Evolutionary conservation across 768 basidiomycete species (phyloP), one percentile per base, ranked within the genome.

Genomic region (Porpolomopsis calyptriformis): DNA sequence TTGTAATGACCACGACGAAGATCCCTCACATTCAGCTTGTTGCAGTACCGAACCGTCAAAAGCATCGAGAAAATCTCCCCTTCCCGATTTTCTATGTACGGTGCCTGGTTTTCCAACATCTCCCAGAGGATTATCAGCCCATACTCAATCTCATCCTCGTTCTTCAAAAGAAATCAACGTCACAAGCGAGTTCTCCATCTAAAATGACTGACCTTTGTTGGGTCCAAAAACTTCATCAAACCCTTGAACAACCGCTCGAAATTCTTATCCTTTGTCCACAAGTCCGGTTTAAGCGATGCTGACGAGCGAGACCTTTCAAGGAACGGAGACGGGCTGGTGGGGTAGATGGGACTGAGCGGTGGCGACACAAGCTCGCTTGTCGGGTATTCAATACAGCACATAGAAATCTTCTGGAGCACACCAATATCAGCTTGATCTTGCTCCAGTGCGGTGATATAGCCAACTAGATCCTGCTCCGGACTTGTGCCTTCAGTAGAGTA

Each of bases 91-190:
- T 92, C 89, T 10, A 93, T 65, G 51, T 80, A 73, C 24, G 71
- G 61, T 19, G 77, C 70, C 58, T 90, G 86, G 53, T 82, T 74
- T 56, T 82, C 82, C 4, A 93, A 64, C 57, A 90, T 70, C 61
- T 92, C 89, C 84, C 85, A 92, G 9, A 90, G 57, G 25, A 86
- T 68, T 47, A 91, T 83, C 52, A 93, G 64, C 22, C 78, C 89
- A 54, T 88, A 86, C 57, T 85, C 81, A 22, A 91, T 66, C 45
- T 74, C 67, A 52, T 81, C 77, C 39, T 74, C 73, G 40, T 65
- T 66, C 85, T 92, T 57, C 26, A 43, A 31, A 7, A n/a, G n/a
- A n/a, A n/a, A 31, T 14, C 29, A 31, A 31, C 29, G 29, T 31
- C 7, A 31, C 7, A 7, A 14, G 7, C 14, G 29, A 7, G 29